These are phyloP conservation scores for Penicillium daleae DNA, from an alignment of 495 filamentous ascomycete species.

Conservation along the genomic window DNA sequence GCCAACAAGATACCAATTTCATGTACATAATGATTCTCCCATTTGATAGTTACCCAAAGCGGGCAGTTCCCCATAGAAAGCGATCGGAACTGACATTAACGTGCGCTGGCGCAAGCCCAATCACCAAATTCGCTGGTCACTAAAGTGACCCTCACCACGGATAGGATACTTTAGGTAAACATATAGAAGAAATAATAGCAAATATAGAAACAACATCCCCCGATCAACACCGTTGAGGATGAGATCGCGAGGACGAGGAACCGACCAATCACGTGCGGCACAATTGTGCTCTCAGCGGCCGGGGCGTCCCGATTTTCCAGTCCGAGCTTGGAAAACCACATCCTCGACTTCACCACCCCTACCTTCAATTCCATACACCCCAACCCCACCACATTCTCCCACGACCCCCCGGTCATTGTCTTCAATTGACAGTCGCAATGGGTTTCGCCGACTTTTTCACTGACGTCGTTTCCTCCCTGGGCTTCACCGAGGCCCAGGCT, in stretches of 20 bases:
- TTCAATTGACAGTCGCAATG: conserved; percentile 58
- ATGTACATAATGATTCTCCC: conserved; percentile 29
- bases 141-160: background rate
- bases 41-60: conserved; percentile 18
- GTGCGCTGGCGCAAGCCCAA: conserved; percentile 1
- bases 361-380: conserved; percentile 32
- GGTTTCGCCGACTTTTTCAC: conserved; percentile 66
- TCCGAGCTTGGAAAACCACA: conserved; percentile 48
- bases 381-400: conserved; percentile 28
- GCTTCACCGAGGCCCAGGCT: conserved; percentile 62
- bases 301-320: conserved; percentile 52
- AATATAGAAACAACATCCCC: background rate
- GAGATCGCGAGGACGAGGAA: background rate
- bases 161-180: too few species aligned
- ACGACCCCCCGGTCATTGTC: conserved; percentile 32
- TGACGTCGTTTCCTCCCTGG: conserved; percentile 61
- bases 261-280: conserved; percentile 49
- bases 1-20: conserved; percentile 1
- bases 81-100: conserved; percentile 7
- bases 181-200: too few species aligned
- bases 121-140: background rate
- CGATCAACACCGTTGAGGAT: background rate
- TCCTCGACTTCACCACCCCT: conserved; percentile 40
- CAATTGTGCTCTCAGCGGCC: conserved; percentile 51
- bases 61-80: conserved; percentile 8